Evolutionary conservation across 1,284 basidiomycete species (phyloP).

Genomic region (Heterobasidion annosum): DNA sequence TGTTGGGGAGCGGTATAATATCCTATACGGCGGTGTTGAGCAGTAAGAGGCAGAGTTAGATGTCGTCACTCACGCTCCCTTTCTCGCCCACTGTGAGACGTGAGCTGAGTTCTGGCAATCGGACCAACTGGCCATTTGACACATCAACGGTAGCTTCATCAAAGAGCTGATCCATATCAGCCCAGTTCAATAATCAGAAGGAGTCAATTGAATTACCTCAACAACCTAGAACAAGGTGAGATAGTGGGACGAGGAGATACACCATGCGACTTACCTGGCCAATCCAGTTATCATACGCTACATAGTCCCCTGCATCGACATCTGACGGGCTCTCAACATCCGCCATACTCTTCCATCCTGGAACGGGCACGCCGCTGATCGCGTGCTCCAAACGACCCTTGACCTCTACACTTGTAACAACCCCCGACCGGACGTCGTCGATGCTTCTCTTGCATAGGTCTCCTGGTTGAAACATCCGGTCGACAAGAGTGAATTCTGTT

Average conservation of each 20-base stretch:
- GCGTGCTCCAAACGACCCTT: constrained; percentile 69
- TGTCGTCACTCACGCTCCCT: constrained; percentile 41
- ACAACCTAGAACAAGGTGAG: constrained; percentile 29
- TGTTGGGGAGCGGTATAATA: constrained; percentile 50
- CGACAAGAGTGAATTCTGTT: constrained; percentile 61
- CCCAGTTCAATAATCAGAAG: constrained; percentile 2
- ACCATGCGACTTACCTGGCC: constrained; percentile 56
- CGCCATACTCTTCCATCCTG: constrained; percentile 54
- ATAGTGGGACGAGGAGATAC: not conserved
- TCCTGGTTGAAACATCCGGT: constrained; percentile 73
- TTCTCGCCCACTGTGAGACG: constrained; percentile 64
- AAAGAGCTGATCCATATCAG: constrained; percentile 50
- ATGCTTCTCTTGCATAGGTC: constrained; percentile 80
- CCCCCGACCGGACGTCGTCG: constrained; percentile 69
- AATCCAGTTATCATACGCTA: constrained; percentile 80
- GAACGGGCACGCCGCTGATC: constrained; percentile 53
- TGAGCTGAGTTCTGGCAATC: constrained; percentile 68
- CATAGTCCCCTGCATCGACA: constrained; percentile 75
- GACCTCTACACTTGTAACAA: constrained; percentile 57
- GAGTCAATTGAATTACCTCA: constrained; percentile 26
- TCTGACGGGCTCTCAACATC: constrained; percentile 53
- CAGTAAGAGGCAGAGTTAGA: not conserved
- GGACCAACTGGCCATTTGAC: constrained; percentile 47
- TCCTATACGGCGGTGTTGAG: constrained; percentile 30
- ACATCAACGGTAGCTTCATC: constrained; percentile 75